phyloP scores from a whole-genome alignment of 345 rosid genomes.

The Moricandia arvensis region DNA sequence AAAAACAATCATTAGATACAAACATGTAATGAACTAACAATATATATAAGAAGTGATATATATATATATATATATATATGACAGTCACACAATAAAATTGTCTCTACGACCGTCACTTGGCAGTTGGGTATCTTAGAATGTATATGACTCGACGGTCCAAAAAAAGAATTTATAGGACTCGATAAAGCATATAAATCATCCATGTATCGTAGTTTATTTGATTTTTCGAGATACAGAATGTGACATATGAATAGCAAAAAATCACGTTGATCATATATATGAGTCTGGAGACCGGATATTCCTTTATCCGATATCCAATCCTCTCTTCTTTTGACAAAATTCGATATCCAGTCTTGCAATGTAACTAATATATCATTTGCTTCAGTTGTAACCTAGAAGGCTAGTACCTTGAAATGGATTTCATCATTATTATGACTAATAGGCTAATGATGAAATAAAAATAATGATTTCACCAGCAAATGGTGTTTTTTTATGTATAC shows the following conservation, averaged over 20 bases:
- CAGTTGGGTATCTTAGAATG: background rate
- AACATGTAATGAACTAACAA: too few species aligned
- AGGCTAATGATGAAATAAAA: slow-evolving; percentile 12
- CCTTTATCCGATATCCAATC: too few species aligned
- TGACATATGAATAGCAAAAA: background rate
- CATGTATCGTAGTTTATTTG: background rate
- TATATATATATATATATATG: too few species aligned
- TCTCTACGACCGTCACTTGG: background rate
- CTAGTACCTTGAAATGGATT: slow-evolving; percentile 7
- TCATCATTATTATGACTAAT: background rate
- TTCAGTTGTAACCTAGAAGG: background rate
- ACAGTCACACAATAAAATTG: background rate
- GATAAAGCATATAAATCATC: background rate
- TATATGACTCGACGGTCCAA: too few species aligned
- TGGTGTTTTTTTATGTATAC: background rate
- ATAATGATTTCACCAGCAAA: slow-evolving; percentile 8
- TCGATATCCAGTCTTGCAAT: background rate
- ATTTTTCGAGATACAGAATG: background rate
- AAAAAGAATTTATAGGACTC: background rate
- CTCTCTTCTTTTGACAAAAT: too few species aligned
- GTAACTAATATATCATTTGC: slow-evolving; percentile 8
- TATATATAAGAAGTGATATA: too few species aligned
- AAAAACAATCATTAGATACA: too few species aligned
- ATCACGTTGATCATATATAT: background rate
- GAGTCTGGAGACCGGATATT: background rate